Evolutionary conservation across 2,329 filamentous ascomycete species (phyloP), one percentile per base, ranked within the genome.

Genomic region (Orbilia ellipsospora): DNA sequence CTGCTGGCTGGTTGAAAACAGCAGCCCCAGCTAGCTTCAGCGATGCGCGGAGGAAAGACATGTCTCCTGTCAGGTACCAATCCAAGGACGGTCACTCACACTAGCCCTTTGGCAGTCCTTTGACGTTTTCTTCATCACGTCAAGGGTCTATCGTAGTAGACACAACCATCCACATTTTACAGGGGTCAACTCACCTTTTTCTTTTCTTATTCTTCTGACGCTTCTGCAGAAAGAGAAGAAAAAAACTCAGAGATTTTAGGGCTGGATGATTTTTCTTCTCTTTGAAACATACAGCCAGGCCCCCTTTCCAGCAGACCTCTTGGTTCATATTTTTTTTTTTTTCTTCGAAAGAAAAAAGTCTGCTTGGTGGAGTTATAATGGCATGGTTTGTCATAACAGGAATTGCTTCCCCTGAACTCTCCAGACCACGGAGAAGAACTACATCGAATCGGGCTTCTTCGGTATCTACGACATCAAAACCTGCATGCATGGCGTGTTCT

Each of bases 31-130:
- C 55, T 60, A 42, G 45, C 45, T 68, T 52, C 31, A 44, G 31
- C 56, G 56, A 62, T 5, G 16, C 10, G 13, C 51, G 63, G 54
- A 28, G 55, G 52, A 31, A 45, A 44, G 31, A 48, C 4, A 50
- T 36, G 59, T 61, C 61, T 70, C 66, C 66, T 70, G 66, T 63
- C 66, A 70, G 66, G 66, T 70, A 70, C 66, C 66, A 63, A 63
- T 48, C 66, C 66, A 51, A 70, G 66, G 66, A 57, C 40, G 56
- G 56, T 36, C 1, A 8, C 44, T 66, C 45, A 42, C 36, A 8
- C 40, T 59, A 50, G 44, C 23, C 52, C 20, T 7, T 10, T 48
- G 44, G 44, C 16, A 6, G 13, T 31, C 52, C 20, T 57, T 70
- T 70, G 57, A 57, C 57, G 57, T 52, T 70, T 54, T 36, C 52